phyloP scores from a whole-genome alignment of 1,284 basidiomycete species.

The Sporisorium exsertum region DNA sequence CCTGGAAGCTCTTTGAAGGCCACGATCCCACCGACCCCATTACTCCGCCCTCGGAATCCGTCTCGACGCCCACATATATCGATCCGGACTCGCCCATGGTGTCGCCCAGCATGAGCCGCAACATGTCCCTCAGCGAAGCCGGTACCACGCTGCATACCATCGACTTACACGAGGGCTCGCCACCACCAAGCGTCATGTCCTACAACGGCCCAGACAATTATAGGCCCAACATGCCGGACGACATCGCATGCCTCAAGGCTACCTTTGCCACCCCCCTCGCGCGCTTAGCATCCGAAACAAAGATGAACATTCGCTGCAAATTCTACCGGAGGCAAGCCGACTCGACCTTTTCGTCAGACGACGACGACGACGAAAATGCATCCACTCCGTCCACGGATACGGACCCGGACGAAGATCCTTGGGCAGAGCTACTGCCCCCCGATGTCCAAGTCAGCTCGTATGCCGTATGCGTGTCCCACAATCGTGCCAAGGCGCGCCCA shows the following conservation, averaged over 20 bases:
- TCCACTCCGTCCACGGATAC: neutral
- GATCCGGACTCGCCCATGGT: constrained; percentile 31
- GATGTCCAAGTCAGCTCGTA: constrained; percentile 26
- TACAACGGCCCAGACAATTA: constrained; percentile 22
- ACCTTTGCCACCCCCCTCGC: constrained; percentile 26
- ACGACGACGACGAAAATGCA: constrained; percentile 17
- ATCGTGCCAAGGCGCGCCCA: constrained; percentile 36
- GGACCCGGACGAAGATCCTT: constrained; percentile 21
- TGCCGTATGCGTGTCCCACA: constrained; percentile 39
- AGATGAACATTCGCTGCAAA: constrained; percentile 39
- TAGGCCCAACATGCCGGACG: constrained; percentile 31
- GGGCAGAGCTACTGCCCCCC: constrained; percentile 31
- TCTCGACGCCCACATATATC: constrained; percentile 21
- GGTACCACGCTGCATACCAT: constrained; percentile 11
- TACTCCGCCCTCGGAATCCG: constrained; percentile 30
- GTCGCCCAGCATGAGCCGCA: constrained; percentile 37
- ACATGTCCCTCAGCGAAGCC: constrained; percentile 11
- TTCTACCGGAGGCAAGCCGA: constrained; percentile 24
- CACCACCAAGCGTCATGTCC: constrained; percentile 26
- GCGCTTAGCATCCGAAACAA: constrained; percentile 26
- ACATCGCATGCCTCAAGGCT: constrained; percentile 25
- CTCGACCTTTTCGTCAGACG: constrained; percentile 4
- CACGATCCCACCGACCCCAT: constrained; percentile 19
- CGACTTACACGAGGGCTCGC: constrained; percentile 36
- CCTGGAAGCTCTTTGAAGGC: constrained; percentile 19